These are phyloP conservation scores for Rhododendron ovatum DNA, from an alignment of 148 eudicot species.

Conservation along the genomic window DNA sequence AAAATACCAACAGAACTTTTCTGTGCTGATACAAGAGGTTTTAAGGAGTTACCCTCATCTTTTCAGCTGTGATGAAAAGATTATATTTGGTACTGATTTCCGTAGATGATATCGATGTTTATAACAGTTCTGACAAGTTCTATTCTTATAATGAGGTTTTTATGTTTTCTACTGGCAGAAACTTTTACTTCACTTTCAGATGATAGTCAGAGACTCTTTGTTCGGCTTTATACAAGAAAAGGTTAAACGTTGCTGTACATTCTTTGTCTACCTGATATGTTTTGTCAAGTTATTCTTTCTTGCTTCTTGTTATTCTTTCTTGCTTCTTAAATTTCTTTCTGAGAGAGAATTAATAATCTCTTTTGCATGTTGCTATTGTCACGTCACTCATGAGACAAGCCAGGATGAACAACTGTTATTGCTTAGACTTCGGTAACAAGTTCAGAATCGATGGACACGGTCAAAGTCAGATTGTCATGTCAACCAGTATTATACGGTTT, in stretches of 20 bases:
- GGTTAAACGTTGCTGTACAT: conserved; percentile 30
- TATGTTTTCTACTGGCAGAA: conserved; percentile 40
- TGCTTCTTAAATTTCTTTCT: background rate
- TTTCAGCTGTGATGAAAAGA: conserved; percentile 54
- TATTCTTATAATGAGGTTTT: conserved; percentile 1
- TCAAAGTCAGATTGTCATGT: background rate
- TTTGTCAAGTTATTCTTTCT: background rate
- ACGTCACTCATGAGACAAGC: background rate
- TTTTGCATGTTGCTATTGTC: background rate
- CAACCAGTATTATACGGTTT: background rate
- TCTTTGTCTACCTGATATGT: background rate
- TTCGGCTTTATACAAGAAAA: conserved; percentile 87
- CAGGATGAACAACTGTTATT: background rate
- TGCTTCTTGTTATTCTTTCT: background rate
- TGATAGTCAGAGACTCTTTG: conserved; percentile 86
- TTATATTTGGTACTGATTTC: conserved; percentile 47
- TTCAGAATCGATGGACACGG: background rate
- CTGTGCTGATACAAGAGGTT: conserved; percentile 66
- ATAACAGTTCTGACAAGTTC: background rate
- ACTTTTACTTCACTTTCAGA: conserved; percentile 61
- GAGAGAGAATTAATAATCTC: background rate
- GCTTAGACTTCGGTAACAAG: background rate
- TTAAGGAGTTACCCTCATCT: conserved; percentile 51
- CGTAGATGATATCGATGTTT: background rate
- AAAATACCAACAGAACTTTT: conserved; percentile 72